Evolutionary conservation across 2,329 filamentous ascomycete species (phyloP), one percentile per base, ranked within the genome.

Genomic region (Fusarium nematophilum): DNA sequence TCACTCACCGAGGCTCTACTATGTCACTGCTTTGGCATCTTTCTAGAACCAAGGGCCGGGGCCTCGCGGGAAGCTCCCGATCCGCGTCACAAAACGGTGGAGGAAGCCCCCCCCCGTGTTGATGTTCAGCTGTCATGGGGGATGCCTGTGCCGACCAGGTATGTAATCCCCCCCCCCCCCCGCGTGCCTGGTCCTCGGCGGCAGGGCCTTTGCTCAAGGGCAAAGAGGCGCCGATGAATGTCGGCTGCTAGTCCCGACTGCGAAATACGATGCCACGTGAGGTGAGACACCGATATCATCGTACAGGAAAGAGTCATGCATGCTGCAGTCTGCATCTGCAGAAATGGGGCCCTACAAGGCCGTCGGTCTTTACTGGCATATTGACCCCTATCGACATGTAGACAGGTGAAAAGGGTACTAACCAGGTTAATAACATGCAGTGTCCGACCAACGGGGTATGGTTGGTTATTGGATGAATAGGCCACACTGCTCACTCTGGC

Each of bases 211-310:
- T 26, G 33, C 34, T 25, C 13, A 25, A 33, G 30, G 29, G 15
- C 30, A 29, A 26, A 57, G 31, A 43, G 29, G 39, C 37, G 33
- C 48, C 48, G 52, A 47, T 27, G 15, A 43, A 57, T 33, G 36
- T 59, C 39, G 53, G 53, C 27, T 50, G 38, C 47, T 30, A 29
- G 43, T 34, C 52, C 27, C 38, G 25, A 50, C 46, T 43, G 27
- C 45, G 42, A 42, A 40, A 38, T 44, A 27, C 30, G 44, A 37
- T 39, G 42, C 52, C 53, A 47, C 40, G 59, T 56, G 51, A 63
- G 50, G 34, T 54, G 46, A 51, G 53, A 59, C 44, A 53, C 34
- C 62, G 27, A 62, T 60, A 64, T 64, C 59, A 62, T 53, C 44
- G 39, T 47, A 62, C 40, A 59, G 45, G 38, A 54, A 36, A 27